Evolutionary conservation across 2,329 filamentous ascomycete species (phyloP).

Genomic region (Aspergillus intermedius): DNA sequence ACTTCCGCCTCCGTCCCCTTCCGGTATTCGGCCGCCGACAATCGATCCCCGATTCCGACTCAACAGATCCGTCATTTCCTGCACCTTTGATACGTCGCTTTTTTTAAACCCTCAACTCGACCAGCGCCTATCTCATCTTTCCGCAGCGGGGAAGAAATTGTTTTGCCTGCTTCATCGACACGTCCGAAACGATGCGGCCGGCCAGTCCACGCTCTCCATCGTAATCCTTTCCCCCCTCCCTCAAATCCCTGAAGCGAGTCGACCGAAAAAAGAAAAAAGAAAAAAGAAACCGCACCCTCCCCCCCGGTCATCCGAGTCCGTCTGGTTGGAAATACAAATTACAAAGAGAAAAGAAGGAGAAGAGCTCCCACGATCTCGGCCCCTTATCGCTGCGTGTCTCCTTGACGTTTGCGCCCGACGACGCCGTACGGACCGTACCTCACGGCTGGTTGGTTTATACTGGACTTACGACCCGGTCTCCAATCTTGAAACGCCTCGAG

Average conservation of each 20-base stretch:
- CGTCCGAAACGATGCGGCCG: constrained; percentile 15
- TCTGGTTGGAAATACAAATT: not conserved
- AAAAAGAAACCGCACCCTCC: not conserved
- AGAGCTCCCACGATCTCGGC: not conserved
- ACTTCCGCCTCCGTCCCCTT: constrained; percentile 52
- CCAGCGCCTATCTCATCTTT: not conserved
- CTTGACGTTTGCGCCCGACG: constrained; percentile 17
- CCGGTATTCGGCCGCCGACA: constrained; percentile 2
- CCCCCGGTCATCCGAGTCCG: not conserved
- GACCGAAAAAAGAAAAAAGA: not conserved
- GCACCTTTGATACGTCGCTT: too few relatives aligned
- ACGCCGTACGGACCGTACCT: not conserved
- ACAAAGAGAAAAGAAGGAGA: not conserved
- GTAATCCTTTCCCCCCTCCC: constrained; percentile 6
- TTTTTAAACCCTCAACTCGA: too few relatives aligned
- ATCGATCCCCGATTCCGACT: too few relatives aligned
- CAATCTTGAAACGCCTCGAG: constrained; percentile 1
- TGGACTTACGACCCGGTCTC: constrained; percentile 2
- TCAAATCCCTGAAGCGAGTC: not conserved
- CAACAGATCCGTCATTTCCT: too few relatives aligned
- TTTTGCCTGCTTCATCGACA: constrained; percentile 1
- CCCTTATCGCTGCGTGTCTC: not conserved
- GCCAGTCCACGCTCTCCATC: constrained; percentile 10
- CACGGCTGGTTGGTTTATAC: constrained; percentile 1
- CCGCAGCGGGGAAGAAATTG: constrained; percentile 1